Evolutionary conservation across 2,329 filamentous ascomycete genomes (phyloP).

Genomic region (Endocalyx cinctus): DNA sequence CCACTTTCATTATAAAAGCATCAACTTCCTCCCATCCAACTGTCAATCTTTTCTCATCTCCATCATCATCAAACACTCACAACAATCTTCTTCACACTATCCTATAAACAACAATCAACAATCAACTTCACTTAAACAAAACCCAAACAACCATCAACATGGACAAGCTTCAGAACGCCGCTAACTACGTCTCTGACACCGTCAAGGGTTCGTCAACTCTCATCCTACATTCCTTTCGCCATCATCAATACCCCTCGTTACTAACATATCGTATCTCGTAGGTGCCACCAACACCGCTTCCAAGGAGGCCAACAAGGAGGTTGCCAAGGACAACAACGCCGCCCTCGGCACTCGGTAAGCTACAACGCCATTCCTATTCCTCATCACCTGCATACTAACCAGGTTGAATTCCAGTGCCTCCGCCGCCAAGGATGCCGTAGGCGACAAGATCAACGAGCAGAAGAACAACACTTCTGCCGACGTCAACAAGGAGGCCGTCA

Average conservation of each 20-base stretch:
- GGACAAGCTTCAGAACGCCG: constrained; percentile 55
- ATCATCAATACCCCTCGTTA: neutral
- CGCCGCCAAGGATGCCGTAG: constrained; percentile 44
- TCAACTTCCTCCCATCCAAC: constrained; percentile 2
- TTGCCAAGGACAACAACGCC: constrained; percentile 58
- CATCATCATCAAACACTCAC: constrained; percentile 12
- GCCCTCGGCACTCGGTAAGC: constrained; percentile 49
- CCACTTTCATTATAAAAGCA: too few species aligned
- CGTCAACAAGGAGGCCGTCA: constrained; percentile 31
- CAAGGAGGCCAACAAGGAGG: constrained; percentile 67
- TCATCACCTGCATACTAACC: constrained; percentile 20
- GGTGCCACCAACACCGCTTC: constrained; percentile 45
- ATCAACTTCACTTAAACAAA: constrained; percentile 7
- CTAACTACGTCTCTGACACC: constrained; percentile 65
- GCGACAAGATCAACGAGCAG: constrained; percentile 42
- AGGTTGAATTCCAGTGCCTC: constrained; percentile 28
- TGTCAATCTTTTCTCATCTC: neutral
- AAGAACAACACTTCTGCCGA: constrained; percentile 29
- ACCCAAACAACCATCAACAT: constrained; percentile 32
- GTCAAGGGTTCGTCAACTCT: constrained; percentile 41
- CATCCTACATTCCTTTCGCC: neutral
- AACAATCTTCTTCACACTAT: constrained; percentile 14
- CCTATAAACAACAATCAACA: constrained; percentile 1
- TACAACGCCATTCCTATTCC: neutral
- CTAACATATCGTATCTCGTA: constrained; percentile 6